Base-by-base conservation (phyloP, 1,139 yeast genomes). In the Yamadazyma atmosphaerica region DNA sequence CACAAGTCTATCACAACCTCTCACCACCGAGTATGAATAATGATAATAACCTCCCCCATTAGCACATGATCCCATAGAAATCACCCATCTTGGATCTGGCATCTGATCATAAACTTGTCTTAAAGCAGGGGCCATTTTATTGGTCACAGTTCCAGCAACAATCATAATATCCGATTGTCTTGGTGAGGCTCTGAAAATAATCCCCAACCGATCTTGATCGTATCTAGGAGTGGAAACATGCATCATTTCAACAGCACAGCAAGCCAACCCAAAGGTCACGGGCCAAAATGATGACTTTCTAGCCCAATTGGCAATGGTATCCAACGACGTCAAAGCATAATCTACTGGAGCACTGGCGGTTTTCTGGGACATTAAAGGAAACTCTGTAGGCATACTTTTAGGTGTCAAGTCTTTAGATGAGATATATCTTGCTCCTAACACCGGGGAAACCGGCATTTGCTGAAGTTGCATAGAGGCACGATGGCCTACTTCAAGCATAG, bases 171-270 rank as follows among this genome's bases (percentile, higher is more conserved):
- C 96, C 5, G 94, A 81, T 65, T 87, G 96, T 69, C 96, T 86
- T 42, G 96, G 96, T 33, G 95, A 84, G 27, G 95, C 95, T 73
- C 96, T 83, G 79, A 87, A 87, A 77, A 87, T 87, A 60, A 87
- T 86, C 55, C 96, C 96, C 61, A 87, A 74, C 62, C 96, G 81
- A 72, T 87, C 96, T 69, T 87, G 95, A 69, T 87, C 96, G 67
- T 87, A 87, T 62, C 96, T 76, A 46, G 96, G 95, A 43, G 95
- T 82, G 21, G 95, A 87, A 33, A 84, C 87, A 65, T 87, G 96
- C 96, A 87, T 87, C 96, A 87, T 87, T 67, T 87, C 96, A 34
- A 87, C 95, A 45, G 95, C 95, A 71, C 95, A 86, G 68, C 95
- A 86, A 7, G 95, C 95, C 56, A 86, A 72, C 31, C 95, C 96